phyloP scores from a whole-genome alignment of 805 yeast species.

The Cyberlindnera nakhonratchasimensis region DNA sequence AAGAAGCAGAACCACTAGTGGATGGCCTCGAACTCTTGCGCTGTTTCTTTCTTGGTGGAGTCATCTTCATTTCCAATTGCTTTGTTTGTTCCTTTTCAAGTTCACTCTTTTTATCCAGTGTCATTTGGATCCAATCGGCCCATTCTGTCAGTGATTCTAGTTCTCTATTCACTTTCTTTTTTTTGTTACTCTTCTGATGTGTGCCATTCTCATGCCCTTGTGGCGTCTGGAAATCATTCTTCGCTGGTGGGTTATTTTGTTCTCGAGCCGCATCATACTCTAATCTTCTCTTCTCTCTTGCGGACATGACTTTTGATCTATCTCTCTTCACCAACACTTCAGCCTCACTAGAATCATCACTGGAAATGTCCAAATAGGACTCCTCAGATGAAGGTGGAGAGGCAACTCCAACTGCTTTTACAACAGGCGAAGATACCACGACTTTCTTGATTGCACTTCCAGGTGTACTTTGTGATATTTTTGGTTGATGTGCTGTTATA shows the following conservation, averaged over 20 bases:
- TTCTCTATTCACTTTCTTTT: slow-evolving; percentile 6
- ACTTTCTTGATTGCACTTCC: too few relatives aligned
- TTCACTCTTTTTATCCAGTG: slow-evolving; percentile 12
- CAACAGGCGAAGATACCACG: too few relatives aligned
- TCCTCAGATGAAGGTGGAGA: neutral
- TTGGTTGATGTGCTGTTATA: too few relatives aligned
- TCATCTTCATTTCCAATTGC: slow-evolving; percentile 1
- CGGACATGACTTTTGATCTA: neutral
- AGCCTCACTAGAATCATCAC: slow-evolving; percentile 1
- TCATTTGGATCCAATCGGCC: slow-evolving; percentile 10
- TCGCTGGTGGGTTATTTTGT: neutral
- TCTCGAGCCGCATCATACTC: slow-evolving; percentile 14
- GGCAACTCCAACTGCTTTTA: neutral
- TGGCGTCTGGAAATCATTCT: neutral
- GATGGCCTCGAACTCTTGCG: neutral
- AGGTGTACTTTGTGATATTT: too few relatives aligned
- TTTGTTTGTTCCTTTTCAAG: slow-evolving; percentile 7
- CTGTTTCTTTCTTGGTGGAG: slow-evolving; percentile 7
- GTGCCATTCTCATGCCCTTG: too few relatives aligned
- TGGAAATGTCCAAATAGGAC: too few relatives aligned
- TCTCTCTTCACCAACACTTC: neutral
- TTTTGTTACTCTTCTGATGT: neutral
- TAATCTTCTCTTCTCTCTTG: slow-evolving; percentile 12
- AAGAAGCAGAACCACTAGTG: neutral
- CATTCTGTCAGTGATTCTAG: slow-evolving; percentile 6